phyloP scores from a whole-genome alignment of 768 basidiomycete species.

The Kondoa malvinella region DNA sequence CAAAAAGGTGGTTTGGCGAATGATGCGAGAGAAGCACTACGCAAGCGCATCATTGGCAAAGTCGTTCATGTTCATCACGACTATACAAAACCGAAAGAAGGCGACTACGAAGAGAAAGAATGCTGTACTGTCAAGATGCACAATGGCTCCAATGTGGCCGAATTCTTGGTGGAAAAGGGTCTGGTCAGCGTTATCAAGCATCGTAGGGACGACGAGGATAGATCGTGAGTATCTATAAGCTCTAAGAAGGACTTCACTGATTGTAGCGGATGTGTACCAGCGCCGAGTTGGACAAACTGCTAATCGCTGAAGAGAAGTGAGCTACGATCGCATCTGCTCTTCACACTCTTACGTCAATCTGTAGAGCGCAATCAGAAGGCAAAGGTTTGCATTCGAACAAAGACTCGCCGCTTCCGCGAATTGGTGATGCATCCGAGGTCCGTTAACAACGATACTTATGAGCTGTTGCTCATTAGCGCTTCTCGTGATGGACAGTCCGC shows the following conservation, averaged over 20 bases:
- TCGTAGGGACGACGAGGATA: slow-evolving; percentile 79
- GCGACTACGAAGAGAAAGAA: slow-evolving; percentile 38
- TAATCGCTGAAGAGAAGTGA: slow-evolving; percentile 81
- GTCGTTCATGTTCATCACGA: slow-evolving; percentile 48
- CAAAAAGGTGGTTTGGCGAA: slow-evolving; percentile 73
- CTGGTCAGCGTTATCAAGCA: slow-evolving; percentile 77
- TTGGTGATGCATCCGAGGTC: slow-evolving; percentile 86
- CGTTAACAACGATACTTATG: slow-evolving; percentile 13
- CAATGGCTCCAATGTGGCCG: slow-evolving; percentile 50
- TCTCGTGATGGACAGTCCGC: slow-evolving; percentile 37
- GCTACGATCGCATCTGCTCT: slow-evolving; percentile 28
- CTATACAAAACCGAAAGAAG: slow-evolving; percentile 76
- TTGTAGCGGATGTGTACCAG: no score
- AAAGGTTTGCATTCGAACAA: slow-evolving; percentile 86
- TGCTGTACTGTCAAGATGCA: slow-evolving; percentile 17
- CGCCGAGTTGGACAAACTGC: slow-evolving; percentile 76
- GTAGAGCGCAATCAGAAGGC: slow-evolving; percentile 55
- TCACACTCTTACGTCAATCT: not conserved
- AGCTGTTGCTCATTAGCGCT: not conserved
- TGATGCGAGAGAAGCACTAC: slow-evolving; percentile 81
- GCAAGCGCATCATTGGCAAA: slow-evolving; percentile 83
- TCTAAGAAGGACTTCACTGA: not conserved
- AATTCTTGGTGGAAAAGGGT: slow-evolving; percentile 84
- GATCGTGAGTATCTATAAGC: slow-evolving; percentile 42
- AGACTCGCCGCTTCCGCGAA: slow-evolving; percentile 57